phyloP scores from a whole-genome alignment of 1,139 yeast species.

The Wickerhamomyces sp. region DNA sequence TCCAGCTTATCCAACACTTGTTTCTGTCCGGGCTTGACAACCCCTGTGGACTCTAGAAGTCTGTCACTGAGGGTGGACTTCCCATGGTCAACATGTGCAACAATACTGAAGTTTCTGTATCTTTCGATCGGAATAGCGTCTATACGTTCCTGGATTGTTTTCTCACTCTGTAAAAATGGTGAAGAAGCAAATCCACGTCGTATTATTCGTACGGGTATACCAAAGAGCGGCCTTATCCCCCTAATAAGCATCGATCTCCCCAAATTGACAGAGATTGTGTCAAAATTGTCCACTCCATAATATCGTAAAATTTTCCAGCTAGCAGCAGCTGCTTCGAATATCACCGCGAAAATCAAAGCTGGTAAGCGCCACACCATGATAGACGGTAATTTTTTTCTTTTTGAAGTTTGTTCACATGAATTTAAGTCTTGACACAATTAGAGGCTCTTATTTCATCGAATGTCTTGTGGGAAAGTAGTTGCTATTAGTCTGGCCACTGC shows the following conservation, averaged over 20 bases:
- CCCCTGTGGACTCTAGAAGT: conserved; percentile 81
- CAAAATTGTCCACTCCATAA: no score
- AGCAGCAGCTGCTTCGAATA: no score
- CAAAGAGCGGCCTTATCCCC: neutral
- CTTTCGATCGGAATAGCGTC: conserved; percentile 72
- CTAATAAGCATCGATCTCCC: neutral
- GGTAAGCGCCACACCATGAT: no score
- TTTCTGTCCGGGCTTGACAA: conserved; percentile 71
- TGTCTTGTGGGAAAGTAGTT: conserved; percentile 6
- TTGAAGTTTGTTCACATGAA: no score
- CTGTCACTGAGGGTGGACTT: conserved; percentile 90
- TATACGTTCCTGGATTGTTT: conserved; percentile 45
- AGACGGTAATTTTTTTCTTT: no score
- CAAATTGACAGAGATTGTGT: neutral
- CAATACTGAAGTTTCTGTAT: conserved; percentile 87
- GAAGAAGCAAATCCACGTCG: conserved; percentile 4
- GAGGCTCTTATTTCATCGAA: neutral
- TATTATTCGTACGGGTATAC: neutral
- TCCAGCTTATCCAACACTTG: conserved; percentile 91
- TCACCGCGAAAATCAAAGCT: no score
- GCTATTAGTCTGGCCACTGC: conserved; percentile 36
- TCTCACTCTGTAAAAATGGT: neutral
- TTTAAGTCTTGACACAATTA: no score
- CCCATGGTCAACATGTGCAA: conserved; percentile 97
- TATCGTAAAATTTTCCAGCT: no score